A percentile compares a stretch with the other conserved stretches of the same genome.
phyloP scores from a whole-genome alignment of 257 asterid species.

The Fraxinus americana region DNA sequence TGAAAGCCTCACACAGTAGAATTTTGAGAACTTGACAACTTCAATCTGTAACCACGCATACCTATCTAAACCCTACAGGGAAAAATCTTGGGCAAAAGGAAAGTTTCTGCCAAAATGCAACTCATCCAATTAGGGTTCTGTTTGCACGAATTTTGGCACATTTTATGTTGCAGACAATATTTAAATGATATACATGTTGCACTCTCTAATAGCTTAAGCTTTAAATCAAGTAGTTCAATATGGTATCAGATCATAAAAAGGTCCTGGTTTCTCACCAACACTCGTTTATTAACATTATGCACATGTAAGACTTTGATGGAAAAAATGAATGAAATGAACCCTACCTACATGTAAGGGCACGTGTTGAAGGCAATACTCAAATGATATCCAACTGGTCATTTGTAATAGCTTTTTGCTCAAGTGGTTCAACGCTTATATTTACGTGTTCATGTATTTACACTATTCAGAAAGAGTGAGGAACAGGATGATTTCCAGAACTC shows the following conservation, averaged over 20 bases:
- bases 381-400: background rate
- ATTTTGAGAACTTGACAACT: slow-evolving; percentile 13
- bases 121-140: background rate
- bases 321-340: background rate
- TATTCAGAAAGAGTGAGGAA: slow-evolving; percentile 5
- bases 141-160: slow-evolving; percentile 18
- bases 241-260: background rate
- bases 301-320: background rate
- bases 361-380: background rate
- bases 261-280: background rate
- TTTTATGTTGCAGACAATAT: slow-evolving; percentile 11
- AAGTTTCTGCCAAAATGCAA: slow-evolving; percentile 13
- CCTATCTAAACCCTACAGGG: slow-evolving; percentile 18
- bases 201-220: background rate
- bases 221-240: background rate
- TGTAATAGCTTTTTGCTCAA: background rate
- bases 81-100: background rate
- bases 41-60: slow-evolving; percentile 5
- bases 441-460: background rate
- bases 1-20: slow-evolving; percentile 6
- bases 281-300: background rate
- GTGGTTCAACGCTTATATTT: background rate
- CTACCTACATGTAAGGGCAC: background rate
- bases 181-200: background rate
- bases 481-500: slow-evolving; percentile 11